Conservation (phyloP, 306 rosid genomes). For the Styphnolobium japonicum region DNA sequence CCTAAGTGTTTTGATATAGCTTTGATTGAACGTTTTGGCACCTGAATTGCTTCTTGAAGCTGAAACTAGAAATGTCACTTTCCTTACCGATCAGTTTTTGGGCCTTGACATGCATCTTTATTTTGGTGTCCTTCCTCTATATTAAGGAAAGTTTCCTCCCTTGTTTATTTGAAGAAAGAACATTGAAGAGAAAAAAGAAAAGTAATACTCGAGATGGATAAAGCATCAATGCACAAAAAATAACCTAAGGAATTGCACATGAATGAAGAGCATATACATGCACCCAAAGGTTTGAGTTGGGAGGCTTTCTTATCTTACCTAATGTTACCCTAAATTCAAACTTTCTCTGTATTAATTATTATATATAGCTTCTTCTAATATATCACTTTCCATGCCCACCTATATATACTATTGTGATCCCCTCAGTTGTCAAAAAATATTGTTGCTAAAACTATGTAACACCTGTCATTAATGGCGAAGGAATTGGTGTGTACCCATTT, state of each 20-base stretch:
- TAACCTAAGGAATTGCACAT: background rate
- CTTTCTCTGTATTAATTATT: background rate
- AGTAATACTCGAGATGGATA: background rate
- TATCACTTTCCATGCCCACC: background rate
- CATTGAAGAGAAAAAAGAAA: background rate
- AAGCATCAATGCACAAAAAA: background rate
- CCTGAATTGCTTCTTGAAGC: conserved; percentile 19
- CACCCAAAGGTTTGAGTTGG: background rate
- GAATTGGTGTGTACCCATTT: background rate
- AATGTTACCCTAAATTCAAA: conserved; percentile 15
- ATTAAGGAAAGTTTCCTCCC: background rate
- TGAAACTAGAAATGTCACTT: conserved; percentile 15
- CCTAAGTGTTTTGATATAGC: background rate
- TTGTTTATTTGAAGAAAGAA: background rate
- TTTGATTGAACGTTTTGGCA: conserved; percentile 8
- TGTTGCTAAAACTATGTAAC: background rate
- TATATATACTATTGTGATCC: background rate
- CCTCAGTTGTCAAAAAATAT: background rate
- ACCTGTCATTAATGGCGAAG: background rate
- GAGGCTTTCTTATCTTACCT: conserved; percentile 13
- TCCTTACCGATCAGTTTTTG: background rate
- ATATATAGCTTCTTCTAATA: background rate
- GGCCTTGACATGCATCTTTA: background rate
- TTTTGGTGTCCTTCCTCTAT: background rate
- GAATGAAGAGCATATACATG: background rate